These are phyloP conservation scores for Lentinula novae-zelandiae DNA, from an alignment of 1,284 basidiomycete genomes.

Conservation along the genomic window DNA sequence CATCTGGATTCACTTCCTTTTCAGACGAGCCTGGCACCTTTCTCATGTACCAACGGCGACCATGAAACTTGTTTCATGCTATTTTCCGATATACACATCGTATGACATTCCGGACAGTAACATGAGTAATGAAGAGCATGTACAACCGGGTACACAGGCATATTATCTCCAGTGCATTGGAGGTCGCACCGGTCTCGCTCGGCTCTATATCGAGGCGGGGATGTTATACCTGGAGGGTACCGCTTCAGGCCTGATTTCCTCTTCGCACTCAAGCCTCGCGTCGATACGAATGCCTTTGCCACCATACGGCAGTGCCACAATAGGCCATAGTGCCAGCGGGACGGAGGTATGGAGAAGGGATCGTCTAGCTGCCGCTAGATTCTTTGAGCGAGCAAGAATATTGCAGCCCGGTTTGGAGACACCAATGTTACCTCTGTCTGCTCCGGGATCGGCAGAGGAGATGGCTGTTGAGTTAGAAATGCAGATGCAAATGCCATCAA, in stretches of 20 bases:
- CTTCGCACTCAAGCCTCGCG: constrained; percentile 60
- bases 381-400: constrained; percentile 63
- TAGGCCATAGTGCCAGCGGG: constrained; percentile 28
- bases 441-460: constrained; percentile 20
- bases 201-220: constrained; percentile 72
- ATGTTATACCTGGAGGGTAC: constrained; percentile 73
- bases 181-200: constrained; percentile 57
- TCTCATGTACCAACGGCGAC: constrained; percentile 68
- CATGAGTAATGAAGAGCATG: constrained; percentile 20
- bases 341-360: constrained; percentile 69
- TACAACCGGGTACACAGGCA: constrained; percentile 44
- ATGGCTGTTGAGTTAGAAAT: constrained; percentile 22
- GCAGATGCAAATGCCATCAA: constrained; percentile 61
- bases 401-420: constrained; percentile 63
- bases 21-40: constrained; percentile 75
- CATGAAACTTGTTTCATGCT: constrained; percentile 69
- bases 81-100: constrained; percentile 52
- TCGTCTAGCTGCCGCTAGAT: constrained; percentile 59
- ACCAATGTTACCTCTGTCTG: constrained; percentile 54
- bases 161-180: constrained; percentile 68
- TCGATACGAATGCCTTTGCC: constrained; percentile 61
- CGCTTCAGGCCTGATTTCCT: constrained; percentile 59
- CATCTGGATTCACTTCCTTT: background rate
- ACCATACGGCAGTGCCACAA: constrained; percentile 37
- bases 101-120: constrained; percentile 23